Evolutionary conservation across 495 filamentous ascomycete species (phyloP).

Genomic region (Acidiella bohemica): DNA sequence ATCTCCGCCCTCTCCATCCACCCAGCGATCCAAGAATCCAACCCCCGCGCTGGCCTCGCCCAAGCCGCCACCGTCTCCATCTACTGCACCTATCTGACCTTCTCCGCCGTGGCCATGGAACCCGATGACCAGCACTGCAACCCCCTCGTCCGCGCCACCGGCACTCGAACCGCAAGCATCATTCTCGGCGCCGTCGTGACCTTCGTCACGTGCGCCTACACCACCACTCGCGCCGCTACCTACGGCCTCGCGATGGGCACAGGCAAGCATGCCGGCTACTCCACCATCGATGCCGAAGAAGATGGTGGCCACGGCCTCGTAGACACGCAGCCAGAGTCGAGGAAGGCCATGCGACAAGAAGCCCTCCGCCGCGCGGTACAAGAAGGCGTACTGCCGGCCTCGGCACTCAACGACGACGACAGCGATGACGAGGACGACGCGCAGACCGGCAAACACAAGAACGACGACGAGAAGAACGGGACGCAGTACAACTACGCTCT

Average conservation of each 20-base stretch:
- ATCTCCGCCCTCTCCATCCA: slow-evolving; percentile 80
- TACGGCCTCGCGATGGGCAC: slow-evolving; percentile 71
- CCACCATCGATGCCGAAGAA: slow-evolving; percentile 39
- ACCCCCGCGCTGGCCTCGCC: slow-evolving; percentile 82
- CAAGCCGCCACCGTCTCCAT: slow-evolving; percentile 95
- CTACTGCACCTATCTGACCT: slow-evolving; percentile 96
- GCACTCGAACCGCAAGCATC: slow-evolving; percentile 78
- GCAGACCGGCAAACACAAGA: slow-evolving; percentile 37
- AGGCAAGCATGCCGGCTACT: slow-evolving; percentile 38
- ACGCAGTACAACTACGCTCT: slow-evolving; percentile 95
- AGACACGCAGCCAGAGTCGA: slow-evolving; percentile 66
- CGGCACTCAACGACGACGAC: slow-evolving; percentile 69
- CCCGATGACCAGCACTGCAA: slow-evolving; percentile 93
- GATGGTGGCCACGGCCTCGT: slow-evolving; percentile 75
- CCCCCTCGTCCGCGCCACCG: slow-evolving; percentile 74
- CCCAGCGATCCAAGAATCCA: slow-evolving; percentile 78
- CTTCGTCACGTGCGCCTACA: slow-evolving; percentile 94
- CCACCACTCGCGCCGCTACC: slow-evolving; percentile 89
- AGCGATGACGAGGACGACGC: slow-evolving; percentile 50
- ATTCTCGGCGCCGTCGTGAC: slow-evolving; percentile 88
- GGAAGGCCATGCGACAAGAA: slow-evolving; percentile 82
- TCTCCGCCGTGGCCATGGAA: slow-evolving; percentile 98
- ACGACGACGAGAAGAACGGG: slow-evolving; percentile 71
- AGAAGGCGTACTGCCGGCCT: slow-evolving; percentile 78
- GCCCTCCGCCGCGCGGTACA: slow-evolving; percentile 86